Evolutionary conservation across 2,329 filamentous ascomycete species (phyloP).

Genomic region (Fusarium mangiferae): DNA sequence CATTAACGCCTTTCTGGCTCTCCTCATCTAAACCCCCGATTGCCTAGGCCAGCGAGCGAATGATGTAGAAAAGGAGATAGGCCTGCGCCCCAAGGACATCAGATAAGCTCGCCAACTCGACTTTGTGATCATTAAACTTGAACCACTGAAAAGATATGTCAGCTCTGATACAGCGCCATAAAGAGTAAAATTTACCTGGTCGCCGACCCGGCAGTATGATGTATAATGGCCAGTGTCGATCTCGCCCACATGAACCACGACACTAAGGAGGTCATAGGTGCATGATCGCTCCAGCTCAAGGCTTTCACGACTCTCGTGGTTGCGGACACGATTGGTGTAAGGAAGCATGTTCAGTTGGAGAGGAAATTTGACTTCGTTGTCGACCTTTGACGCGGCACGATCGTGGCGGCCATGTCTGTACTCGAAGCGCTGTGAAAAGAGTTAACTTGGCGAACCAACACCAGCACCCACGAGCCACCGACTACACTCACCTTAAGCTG

Average conservation of each 20-base stretch:
- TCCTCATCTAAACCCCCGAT: background rate
- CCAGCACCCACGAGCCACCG: background rate
- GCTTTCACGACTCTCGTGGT: constrained; percentile 61
- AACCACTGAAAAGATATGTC: constrained; percentile 75
- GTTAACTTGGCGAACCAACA: constrained; percentile 4
- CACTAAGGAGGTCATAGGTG: constrained; percentile 87
- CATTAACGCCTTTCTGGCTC: constrained; percentile 21
- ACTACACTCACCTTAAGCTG: constrained; percentile 79
- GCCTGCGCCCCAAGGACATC: constrained; percentile 89
- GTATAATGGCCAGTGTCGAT: constrained; percentile 94
- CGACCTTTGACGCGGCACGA: constrained; percentile 83
- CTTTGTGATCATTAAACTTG: constrained; percentile 93
- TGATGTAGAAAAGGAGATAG: constrained; percentile 90
- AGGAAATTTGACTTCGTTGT: constrained; percentile 86
- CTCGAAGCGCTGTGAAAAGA: constrained; percentile 69
- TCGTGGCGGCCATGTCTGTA: constrained; percentile 73
- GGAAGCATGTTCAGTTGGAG: constrained; percentile 89
- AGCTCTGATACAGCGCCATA: background rate
- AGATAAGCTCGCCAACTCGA: constrained; percentile 82
- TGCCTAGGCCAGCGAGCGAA: constrained; percentile 65
- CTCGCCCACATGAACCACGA: constrained; percentile 92
- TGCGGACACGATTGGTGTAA: constrained; percentile 77
- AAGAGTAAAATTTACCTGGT: constrained; percentile 59
- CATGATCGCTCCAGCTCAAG: constrained; percentile 72
- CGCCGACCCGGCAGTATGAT: constrained; percentile 85